phyloP scores from a whole-genome alignment of 768 basidiomycete species.

The Termitomyces sp. region DNA sequence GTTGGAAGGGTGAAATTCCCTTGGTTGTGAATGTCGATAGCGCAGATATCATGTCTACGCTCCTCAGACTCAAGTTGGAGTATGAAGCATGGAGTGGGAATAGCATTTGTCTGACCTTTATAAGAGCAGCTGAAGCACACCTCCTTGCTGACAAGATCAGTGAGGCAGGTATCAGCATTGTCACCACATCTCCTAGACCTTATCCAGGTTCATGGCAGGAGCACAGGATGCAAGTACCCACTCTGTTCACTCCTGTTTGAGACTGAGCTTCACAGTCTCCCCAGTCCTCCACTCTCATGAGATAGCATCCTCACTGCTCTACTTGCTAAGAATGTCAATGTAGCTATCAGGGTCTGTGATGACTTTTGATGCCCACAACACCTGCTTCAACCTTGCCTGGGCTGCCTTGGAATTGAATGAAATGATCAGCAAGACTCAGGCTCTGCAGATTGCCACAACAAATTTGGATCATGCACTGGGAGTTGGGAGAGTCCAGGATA shows the following conservation, averaged over 20 bases:
- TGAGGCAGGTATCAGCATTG: slow-evolving; percentile 62
- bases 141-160: slow-evolving; percentile 64
- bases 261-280: slow-evolving; percentile 37
- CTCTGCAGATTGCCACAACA: slow-evolving; percentile 24
- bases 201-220: slow-evolving; percentile 67
- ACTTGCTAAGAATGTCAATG: slow-evolving; percentile 60
- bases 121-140: slow-evolving; percentile 60
- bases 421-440: too few species aligned
- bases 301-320: slow-evolving; percentile 55
- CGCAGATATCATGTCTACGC: slow-evolving; percentile 73
- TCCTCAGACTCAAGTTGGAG: slow-evolving; percentile 60
- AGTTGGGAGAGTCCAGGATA: slow-evolving; percentile 35
- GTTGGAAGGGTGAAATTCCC: slow-evolving; percentile 50
- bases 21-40: slow-evolving; percentile 67
- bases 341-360: slow-evolving; percentile 59
- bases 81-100: slow-evolving; percentile 38
- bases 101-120: slow-evolving; percentile 45
- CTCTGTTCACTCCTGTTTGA: neutral
- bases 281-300: slow-evolving; percentile 67
- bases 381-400: slow-evolving; percentile 67
- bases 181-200: slow-evolving; percentile 61
- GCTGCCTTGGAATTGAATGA: too few species aligned
- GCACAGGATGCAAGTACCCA: slow-evolving; percentile 51
- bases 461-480: slow-evolving; percentile 29
- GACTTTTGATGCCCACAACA: slow-evolving; percentile 66